Conservation (phyloP, 306 rosid genomes). For the Phaseolus lunatus region DNA sequence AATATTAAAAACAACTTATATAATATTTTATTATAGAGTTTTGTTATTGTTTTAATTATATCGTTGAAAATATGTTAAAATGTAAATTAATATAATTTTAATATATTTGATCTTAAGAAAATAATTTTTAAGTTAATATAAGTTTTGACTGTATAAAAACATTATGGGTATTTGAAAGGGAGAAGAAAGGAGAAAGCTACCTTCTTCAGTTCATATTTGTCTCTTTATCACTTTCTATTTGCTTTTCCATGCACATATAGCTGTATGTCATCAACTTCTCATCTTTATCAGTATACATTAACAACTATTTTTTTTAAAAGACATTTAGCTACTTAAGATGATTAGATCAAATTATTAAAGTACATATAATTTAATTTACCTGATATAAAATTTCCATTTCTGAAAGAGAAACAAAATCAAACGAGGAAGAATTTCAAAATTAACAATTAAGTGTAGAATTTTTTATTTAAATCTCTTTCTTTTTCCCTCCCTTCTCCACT, state of each 20-base stretch:
- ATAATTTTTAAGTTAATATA: no score
- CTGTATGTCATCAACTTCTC: constrained; percentile 41
- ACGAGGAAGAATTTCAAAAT: neutral
- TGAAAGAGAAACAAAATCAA: neutral
- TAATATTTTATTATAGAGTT: no score
- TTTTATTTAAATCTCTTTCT: neutral
- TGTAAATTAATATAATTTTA: no score
- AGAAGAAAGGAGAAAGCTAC: neutral
- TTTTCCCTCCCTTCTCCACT: neutral
- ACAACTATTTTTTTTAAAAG: neutral
- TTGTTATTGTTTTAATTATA: no score
- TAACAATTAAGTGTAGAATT: no score
- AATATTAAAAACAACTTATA: no score
- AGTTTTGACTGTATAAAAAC: no score
- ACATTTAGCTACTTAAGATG: neutral
- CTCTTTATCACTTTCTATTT: constrained; percentile 4
- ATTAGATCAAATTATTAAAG: neutral
- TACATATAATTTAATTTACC: neutral
- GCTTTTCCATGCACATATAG: constrained; percentile 25
- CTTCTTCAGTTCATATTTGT: neutral
- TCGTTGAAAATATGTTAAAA: no score
- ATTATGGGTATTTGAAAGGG: neutral
- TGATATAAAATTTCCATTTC: neutral
- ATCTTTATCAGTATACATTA: constrained; percentile 20
- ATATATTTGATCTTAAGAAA: no score